Percentiles rank a stretch among this genome's conserved stretches.
These are phyloP conservation scores for Chaetomium olivaceum DNA, from an alignment of 2,329 filamentous ascomycete species.

Conservation along the genomic window DNA sequence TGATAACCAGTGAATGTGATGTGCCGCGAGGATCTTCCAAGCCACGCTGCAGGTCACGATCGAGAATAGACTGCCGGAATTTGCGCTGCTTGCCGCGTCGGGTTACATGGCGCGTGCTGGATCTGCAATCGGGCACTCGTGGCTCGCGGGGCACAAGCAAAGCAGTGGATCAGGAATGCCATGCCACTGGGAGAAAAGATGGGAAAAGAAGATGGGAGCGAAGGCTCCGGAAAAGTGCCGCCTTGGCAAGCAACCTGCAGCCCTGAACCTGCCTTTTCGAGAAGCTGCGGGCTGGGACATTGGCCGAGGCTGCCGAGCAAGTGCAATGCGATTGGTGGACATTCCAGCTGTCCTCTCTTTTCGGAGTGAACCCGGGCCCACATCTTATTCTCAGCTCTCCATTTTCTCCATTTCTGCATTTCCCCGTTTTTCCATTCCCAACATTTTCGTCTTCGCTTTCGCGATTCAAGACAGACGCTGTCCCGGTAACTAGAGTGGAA, in stretches of 20 bases:
- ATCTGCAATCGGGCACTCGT: not conserved
- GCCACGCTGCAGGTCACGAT: constrained; percentile 9
- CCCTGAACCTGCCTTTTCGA: constrained; percentile 17
- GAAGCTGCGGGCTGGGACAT: constrained; percentile 12
- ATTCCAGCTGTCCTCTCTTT: not conserved
- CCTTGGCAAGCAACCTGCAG: not conserved
- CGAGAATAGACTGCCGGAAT: not conserved
- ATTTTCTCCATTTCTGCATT: too few relatives aligned
- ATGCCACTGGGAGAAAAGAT: not conserved
- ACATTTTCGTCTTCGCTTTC: not conserved
- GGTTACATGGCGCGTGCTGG: constrained; percentile 17
- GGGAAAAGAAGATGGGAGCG: not conserved
- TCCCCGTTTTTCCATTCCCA: not conserved
- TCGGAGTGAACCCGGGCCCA: not conserved
- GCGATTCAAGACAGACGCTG: not conserved
- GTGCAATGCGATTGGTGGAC: not conserved
- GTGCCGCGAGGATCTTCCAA: not conserved
- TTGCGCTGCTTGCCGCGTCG: constrained; percentile 7
- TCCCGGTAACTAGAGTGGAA: too few relatives aligned
- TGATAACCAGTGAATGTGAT: not conserved
- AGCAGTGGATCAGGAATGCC: not conserved
- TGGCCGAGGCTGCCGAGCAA: not conserved
- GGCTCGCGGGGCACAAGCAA: not conserved
- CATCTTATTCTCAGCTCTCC: not conserved
- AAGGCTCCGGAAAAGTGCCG: not conserved